Base-by-base conservation (phyloP, 345 rosid species). In the Rubroshorea leprosula region DNA sequence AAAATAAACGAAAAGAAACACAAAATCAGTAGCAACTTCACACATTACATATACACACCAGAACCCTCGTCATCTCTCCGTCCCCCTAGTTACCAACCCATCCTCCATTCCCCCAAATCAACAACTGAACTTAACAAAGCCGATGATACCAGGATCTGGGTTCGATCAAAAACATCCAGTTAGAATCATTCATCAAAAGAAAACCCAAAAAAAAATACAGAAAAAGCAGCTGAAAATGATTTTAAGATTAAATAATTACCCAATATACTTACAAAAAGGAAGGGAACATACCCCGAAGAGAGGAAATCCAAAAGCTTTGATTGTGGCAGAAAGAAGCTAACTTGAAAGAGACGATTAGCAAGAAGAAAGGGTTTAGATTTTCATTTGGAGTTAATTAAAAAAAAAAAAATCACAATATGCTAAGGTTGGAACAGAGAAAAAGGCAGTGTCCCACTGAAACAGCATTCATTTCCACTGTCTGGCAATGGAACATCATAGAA, bases 131-230 rank as follows among this genome's bases (percentile, higher is more conserved):
- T 49, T 43, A 56, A 64, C 69, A 29, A 46, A 53, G 26, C 58
- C 73, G 49, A 16, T 31, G 29, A 55, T 21, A 17, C 20, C 57
- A 66, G 29, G 69, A 69, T 61, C 75, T 67, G 75, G 69, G 63
- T 57, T 63, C 39, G 23, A 72, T 61, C 61, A 49, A 50, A 63
- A 61, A 59, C 69, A 65, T 35, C 67, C 56, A 68, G 55, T 20
- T 20, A 71, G 22, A 24, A 56, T 60, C 23, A 61, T 20, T 23
- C 65, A 39, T 39, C 23, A 16, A 61, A 48, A 21, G 29, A 59
- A 26, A 41, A 46, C 26, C 16, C 20, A 15, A 56, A 16, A 8
- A 56, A 41, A 31, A 2, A 22, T 17, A 35, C 0, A 29, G 43
- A 14, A 55, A 10, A 12, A 48, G 3, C 9, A 17, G 39, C 2